phyloP scores from a whole-genome alignment of 148 eudicot genomes.

The Silene conica region DNA sequence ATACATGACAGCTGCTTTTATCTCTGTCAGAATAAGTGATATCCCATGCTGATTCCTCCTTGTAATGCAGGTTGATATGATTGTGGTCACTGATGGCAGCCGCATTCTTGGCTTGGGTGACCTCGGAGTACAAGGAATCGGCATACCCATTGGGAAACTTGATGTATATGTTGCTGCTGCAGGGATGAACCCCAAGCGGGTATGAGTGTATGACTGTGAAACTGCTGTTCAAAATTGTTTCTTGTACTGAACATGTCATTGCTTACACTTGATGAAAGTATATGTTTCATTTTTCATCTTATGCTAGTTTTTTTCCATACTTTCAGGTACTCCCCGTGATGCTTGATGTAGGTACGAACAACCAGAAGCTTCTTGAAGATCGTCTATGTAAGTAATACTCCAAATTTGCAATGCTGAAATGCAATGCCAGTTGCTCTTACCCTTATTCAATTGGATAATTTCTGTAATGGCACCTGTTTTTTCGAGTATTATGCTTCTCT shows the following conservation, averaged over 20 bases:
- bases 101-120: conserved; percentile 98
- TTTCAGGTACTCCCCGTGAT: conserved; percentile 84
- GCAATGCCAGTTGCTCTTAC: too few relatives aligned
- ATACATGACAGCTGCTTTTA: background rate
- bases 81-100: conserved; percentile 98
- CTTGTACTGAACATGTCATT: conserved; percentile 1
- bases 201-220: conserved; percentile 60
- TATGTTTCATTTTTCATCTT: background rate
- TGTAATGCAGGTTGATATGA: conserved; percentile 88
- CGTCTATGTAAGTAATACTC: conserved; percentile 65
- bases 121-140: conserved; percentile 99
- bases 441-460: background rate
- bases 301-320: conserved; percentile 3
- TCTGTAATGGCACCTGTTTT: background rate
- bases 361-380: conserved; percentile 81
- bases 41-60: conserved; percentile 15
- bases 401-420: background rate
- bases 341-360: conserved; percentile 99
- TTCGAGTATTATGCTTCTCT: conserved; percentile 1
- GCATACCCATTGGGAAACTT: conserved; percentile 95
- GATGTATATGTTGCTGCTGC: conserved; percentile 99
- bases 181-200: conserved; percentile 90
- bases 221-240: background rate
- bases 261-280: background rate
- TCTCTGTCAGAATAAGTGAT: background rate